Percentiles rank a stretch among this genome's conserved stretches.
Evolutionary conservation across 2,329 filamentous ascomycete genomes (phyloP).

Genomic region (Blumeria graminis): DNA sequence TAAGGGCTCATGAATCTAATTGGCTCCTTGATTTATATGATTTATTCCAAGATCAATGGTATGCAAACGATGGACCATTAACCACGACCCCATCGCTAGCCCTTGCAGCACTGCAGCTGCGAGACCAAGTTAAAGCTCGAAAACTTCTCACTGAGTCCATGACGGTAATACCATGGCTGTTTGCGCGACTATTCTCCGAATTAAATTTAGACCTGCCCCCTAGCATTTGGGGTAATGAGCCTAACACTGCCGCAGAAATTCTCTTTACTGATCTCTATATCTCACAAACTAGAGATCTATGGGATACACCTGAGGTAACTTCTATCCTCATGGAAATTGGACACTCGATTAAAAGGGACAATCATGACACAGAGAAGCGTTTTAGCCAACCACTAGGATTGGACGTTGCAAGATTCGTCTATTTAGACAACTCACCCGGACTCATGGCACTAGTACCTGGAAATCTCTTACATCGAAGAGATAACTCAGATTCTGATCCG

Average conservation of each 20-base stretch:
- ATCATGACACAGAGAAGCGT: conserved; percentile 3
- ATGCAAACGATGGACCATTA: conserved; percentile 20
- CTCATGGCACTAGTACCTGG: conserved; percentile 14
- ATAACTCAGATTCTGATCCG: conserved; percentile 16
- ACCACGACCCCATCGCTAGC: conserved; percentile 48
- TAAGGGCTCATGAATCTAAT: conserved; percentile 54
- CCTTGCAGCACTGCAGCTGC: conserved; percentile 50
- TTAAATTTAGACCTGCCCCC: conserved; percentile 58
- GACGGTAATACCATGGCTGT: conserved; percentile 59
- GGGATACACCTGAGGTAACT: conserved; percentile 44
- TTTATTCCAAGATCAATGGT: conserved; percentile 18
- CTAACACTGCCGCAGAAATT: conserved; percentile 25
- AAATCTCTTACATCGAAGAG: conserved; percentile 11
- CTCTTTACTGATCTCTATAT: conserved; percentile 40
- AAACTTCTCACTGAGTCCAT: conserved; percentile 43
- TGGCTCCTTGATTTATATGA: conserved; percentile 50
- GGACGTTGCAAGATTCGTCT: conserved; percentile 14
- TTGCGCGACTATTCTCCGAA: conserved; percentile 55
- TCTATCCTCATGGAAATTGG: conserved; percentile 38
- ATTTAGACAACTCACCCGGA: conserved; percentile 14
- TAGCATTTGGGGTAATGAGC: conserved; percentile 57
- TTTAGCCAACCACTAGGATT: conserved; percentile 9
- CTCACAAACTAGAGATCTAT: conserved; percentile 42
- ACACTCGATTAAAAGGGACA: conserved; percentile 17
- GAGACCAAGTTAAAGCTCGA: conserved; percentile 39